Conservation (phyloP, 192 early-diverging fungal species). For the Glomus cerebriforme region DNA sequence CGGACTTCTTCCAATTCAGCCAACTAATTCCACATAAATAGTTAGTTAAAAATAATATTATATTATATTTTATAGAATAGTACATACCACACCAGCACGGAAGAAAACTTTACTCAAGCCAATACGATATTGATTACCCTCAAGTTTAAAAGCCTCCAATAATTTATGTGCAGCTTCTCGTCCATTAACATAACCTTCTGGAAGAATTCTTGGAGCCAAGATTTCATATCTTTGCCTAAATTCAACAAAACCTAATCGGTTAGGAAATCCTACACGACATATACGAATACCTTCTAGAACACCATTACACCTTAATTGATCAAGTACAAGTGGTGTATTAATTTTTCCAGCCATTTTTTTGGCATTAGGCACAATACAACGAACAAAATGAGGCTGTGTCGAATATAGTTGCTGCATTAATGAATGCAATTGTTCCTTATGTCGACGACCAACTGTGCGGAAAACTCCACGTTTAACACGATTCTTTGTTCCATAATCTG, state of each 20-base stretch:
- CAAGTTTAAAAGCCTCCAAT: conserved; percentile 75
- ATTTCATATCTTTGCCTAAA: conserved; percentile 95
- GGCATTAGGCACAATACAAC: conserved; percentile 95
- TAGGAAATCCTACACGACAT: conserved; percentile 93
- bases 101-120: conserved; percentile 97
- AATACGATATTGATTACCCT: conserved; percentile 80
- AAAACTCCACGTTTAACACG: conserved; percentile 82
- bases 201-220: conserved; percentile 76
- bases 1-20: conserved; percentile 93
- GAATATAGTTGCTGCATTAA: conserved; percentile 90
- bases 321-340: conserved; percentile 81
- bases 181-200: conserved; percentile 86
- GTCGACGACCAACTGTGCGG: conserved; percentile 90
- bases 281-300: conserved; percentile 97
- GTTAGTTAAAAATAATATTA: conserved; percentile 16
- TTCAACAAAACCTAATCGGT: conserved; percentile 88
- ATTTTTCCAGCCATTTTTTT: conserved; percentile 87
- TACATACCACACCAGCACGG: conserved; percentile 83
- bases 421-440: conserved; percentile 89
- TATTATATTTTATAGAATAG: not conserved
- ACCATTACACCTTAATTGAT: conserved; percentile 96
- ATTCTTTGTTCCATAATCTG: conserved; percentile 39
- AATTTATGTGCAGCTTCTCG: conserved; percentile 80
- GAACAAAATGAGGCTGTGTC: conserved; percentile 97
- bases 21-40: conserved; percentile 46